Evolutionary conservation across 495 filamentous ascomycete genomes (phyloP), one percentile per base, ranked within the genome.

Genomic region (Penicillium silybi): DNA sequence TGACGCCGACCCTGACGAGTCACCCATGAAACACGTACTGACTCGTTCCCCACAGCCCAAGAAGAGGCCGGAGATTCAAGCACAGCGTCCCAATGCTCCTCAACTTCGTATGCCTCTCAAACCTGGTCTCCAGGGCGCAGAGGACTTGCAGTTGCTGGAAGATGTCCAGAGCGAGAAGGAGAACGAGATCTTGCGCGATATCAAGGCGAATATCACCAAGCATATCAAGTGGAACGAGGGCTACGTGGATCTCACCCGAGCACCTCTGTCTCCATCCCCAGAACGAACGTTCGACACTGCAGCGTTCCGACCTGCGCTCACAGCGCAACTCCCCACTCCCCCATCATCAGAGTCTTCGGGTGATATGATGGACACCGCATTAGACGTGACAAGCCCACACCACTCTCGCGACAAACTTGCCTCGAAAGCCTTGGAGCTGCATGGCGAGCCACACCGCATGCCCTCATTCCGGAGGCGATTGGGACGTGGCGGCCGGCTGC

Each of bases 161-260:
- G 88, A 95, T 52, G 77, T 86, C 23, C 77, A 87, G 39, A 85
- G 85, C 20, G 89, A 97, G 65, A 89, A 89, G 62, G 86, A 93
- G 61, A 90, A 88, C 56, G 79, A 84, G 42, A 84, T 95, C 53
- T 74, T 85, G 50, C 72, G 74, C 62, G 87, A 90, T 59, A 88
- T 96, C 62, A 86, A 91, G 58, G 75, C 81, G 57, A 90, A 91
- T 68, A 80, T 90, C 54, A 71, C 83, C 57, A 87, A 90, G 69
- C 91, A 96, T 71, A 80, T 84, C 59, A 85, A 85, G 60, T 95
- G 90, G 89, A 95, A 95, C 74, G 75, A 83, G 62, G 84, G 85
- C 52, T 89, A 86, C 73, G 76, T 90, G 45, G 93, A 97, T 67
- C 68, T 88, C 59, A 97, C 92, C 41, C 79, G 81, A 61, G 84